Evolutionary conservation across 2,329 filamentous ascomycete species (phyloP), one percentile per base, ranked within the genome.

Genomic region (Apiospora phragmitis): DNA sequence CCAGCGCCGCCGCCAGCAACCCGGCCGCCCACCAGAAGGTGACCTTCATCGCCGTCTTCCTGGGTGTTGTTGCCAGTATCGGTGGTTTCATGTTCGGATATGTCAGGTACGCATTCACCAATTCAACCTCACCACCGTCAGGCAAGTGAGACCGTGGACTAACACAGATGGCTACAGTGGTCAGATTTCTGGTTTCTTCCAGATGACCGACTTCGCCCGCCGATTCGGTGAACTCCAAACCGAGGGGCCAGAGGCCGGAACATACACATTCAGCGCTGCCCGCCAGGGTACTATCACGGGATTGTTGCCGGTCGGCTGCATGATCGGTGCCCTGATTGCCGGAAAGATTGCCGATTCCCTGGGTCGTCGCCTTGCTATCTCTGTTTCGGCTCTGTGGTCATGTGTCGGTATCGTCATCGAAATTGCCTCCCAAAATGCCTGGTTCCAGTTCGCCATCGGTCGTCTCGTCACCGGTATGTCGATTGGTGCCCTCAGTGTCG

Each of bases 361-460:
- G 65, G 91, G 91, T 32, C 88, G 91, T 18, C 86, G 88, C 42
- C 81, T 87, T 47, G 88, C 89, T 24, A 92, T 93, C 74, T 87
- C 88, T n/a, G 80, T 84, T 68, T 88, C 89, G 73, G 87, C 89
- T 70, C 83, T 92, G 71, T 88, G 90, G 79, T 89, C 90, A 75
- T 89, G 87, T 73, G 80, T 92, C 41, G 91, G 91, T 69, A 91
- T 89, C 65, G 81, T 91, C 65, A 87, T 93, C 24, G 89, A 91
- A 75, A 87, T 92, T 72, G 85, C 89, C 0, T 89, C 89, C 0
- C 75, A 80, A 1, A 77, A 74, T 3, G 80, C 80, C 59, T 93
- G 91, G 91, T 88, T 87, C 71, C 91, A 92, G 75, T 86, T 92
- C 71, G 90, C 90, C 38, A 79, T 91, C 24, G 91, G 91, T 66